These are phyloP conservation scores for Fraxinus xanthoxyloides DNA, from an alignment of 305 asterid species.

Conservation along the genomic window DNA sequence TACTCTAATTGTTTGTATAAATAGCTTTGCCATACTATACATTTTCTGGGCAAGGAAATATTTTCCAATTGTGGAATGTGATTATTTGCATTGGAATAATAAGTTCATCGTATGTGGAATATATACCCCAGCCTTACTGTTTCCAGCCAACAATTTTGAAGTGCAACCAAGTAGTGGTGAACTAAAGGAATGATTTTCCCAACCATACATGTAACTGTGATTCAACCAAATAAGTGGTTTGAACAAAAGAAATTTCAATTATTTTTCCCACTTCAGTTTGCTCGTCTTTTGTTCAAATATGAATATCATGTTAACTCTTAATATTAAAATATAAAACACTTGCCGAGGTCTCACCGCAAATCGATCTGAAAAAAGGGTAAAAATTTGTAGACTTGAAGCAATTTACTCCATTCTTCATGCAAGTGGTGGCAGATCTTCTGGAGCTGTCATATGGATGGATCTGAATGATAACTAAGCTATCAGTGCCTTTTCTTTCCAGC, in stretches of 20 bases:
- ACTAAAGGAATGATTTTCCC: not conserved
- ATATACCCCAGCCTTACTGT: not conserved
- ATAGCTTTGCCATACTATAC: not conserved
- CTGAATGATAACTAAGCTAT: not conserved
- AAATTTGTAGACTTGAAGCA: not conserved
- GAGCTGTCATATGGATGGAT: not conserved
- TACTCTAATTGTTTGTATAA: not conserved
- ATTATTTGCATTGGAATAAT: not conserved
- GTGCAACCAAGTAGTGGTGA: not conserved
- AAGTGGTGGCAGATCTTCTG: not conserved
- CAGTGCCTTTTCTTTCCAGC: constrained; percentile 20
- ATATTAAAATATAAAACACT: not conserved
- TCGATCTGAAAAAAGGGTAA: not conserved
- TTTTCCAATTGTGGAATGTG: not conserved
- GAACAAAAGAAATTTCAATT: not conserved
- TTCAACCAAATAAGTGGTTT: not conserved
- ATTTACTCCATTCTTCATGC: not conserved
- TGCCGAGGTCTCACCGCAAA: not conserved
- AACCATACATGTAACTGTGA: not conserved
- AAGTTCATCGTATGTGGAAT: not conserved
- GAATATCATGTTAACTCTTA: not conserved
- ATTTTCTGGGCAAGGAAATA: not conserved
- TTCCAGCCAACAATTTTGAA: not conserved
- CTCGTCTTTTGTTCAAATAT: not conserved
- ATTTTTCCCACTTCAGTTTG: not conserved